Percentiles rank a stretch among this genome's conserved stretches.
Conservation (phyloP, 352 stramenopile genomes). For the Phytopythium chamaehyphon region DNA sequence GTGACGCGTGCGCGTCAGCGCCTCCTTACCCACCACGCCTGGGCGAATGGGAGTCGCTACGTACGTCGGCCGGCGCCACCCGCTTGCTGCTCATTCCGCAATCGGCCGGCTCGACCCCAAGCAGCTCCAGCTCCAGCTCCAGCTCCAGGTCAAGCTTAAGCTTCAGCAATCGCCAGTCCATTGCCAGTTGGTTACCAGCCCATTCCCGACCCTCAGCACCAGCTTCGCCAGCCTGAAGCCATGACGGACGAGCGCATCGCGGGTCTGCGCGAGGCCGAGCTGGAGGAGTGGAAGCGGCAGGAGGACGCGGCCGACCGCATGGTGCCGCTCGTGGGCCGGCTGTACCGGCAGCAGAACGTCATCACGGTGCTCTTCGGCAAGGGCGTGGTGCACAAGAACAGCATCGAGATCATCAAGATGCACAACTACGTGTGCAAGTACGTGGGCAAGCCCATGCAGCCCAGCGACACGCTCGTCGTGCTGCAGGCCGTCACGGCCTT, state of each 20-base stretch:
- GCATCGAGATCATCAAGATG: conserved; percentile 78
- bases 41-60: neutral
- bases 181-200: no score
- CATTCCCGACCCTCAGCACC: neutral
- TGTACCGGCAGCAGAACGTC: conserved; percentile 83
- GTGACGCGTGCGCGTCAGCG: conserved; percentile 14
- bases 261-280: conserved; percentile 50
- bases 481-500: conserved; percentile 58
- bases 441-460: conserved; percentile 69
- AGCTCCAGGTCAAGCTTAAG: no score
- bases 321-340: conserved; percentile 75
- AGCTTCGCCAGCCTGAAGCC: neutral
- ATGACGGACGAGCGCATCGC: conserved; percentile 40
- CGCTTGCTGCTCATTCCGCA: conserved; percentile 16
- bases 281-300: conserved; percentile 74
- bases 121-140: no score
- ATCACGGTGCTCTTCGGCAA: conserved; percentile 84
- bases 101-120: conserved; percentile 11
- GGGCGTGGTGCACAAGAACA: conserved; percentile 82
- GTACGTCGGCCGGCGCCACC: neutral
- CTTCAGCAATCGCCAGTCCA: no score
- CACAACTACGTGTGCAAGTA: conserved; percentile 86
- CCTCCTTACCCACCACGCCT: neutral
- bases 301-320: conserved; percentile 82
- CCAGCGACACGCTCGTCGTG: conserved; percentile 72